These are phyloP conservation scores for Neospora caninum DNA, from an alignment of 169 alveolate genomes.

Conservation along the genomic window DNA sequence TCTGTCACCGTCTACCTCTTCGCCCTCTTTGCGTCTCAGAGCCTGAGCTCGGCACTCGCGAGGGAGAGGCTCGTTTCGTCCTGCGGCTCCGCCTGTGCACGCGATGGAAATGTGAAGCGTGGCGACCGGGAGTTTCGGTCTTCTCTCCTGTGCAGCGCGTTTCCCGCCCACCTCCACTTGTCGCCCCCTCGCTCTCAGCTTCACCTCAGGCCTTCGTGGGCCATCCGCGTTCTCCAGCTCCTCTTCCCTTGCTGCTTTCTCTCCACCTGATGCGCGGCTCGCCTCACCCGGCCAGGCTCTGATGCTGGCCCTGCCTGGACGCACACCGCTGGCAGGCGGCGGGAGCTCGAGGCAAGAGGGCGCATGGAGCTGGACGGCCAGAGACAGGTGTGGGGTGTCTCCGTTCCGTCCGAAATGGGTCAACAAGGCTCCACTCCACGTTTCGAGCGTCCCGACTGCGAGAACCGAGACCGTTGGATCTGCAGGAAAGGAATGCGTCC, in stretches of 20 bases:
- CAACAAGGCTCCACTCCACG: slow-evolving; percentile 3
- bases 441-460: background rate
- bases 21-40: background rate
- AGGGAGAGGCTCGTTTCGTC: no score
- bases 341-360: background rate
- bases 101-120: background rate
- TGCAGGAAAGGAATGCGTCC: background rate
- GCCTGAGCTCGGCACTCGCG: background rate
- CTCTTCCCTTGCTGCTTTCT: background rate
- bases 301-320: background rate
- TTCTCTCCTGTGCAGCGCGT: no score
- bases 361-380: background rate
- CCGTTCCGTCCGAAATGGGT: background rate
- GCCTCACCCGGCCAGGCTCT: background rate
- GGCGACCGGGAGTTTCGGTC: background rate
- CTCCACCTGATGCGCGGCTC: background rate
- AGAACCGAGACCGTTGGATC: background rate
- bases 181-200: no score
- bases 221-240: background rate
- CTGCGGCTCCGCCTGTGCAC: background rate
- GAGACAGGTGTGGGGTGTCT: background rate
- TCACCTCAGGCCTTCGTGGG: no score
- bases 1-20: background rate
- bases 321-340: no score
- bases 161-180: no score